phyloP scores from a whole-genome alignment of 495 filamentous ascomycete species.

The Aspergillus taichungensis region DNA sequence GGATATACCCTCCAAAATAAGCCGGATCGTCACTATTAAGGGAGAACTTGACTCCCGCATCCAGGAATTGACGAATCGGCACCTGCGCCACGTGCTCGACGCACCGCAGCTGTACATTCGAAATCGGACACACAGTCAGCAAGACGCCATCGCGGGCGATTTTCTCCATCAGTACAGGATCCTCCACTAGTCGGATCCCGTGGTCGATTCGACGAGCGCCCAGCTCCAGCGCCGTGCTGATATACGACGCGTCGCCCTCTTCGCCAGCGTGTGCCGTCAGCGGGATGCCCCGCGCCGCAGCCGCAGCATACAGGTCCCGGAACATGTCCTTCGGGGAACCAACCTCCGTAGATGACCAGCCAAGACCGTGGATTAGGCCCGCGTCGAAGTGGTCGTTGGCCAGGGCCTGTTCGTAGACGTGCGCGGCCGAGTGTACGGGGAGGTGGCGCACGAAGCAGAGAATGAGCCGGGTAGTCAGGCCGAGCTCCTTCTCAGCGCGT shows the following conservation, averaged over 20 bases:
- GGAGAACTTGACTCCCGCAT: conserved; percentile 56
- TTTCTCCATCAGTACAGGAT: conserved; percentile 47
- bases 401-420: conserved; percentile 40
- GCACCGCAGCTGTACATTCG: conserved; percentile 58
- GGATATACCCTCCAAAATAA: conserved; percentile 71
- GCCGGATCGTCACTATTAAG: conserved; percentile 74
- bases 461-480: conserved; percentile 53
- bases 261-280: conserved; percentile 68
- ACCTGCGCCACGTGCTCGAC: conserved; percentile 47
- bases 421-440: conserved; percentile 42
- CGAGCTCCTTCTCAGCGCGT: conserved; percentile 54
- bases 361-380: conserved; percentile 52
- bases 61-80: conserved; percentile 56
- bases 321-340: conserved; percentile 57
- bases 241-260: conserved; percentile 61
- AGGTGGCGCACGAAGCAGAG: conserved; percentile 65
- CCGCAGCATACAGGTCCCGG: conserved; percentile 47
- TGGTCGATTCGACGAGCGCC: conserved; percentile 60
- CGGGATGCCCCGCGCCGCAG: conserved; percentile 40
- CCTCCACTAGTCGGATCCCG: conserved; percentile 56
- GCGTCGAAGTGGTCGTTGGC: conserved; percentile 41
- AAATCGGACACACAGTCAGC: conserved; percentile 64
- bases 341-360: conserved; percentile 58
- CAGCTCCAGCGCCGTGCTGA: conserved; percentile 54
- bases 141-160: conserved; percentile 48